Evolutionary conservation across 192 early-diverging fungal genomes (phyloP).

Genomic region (Backusella westeae): DNA sequence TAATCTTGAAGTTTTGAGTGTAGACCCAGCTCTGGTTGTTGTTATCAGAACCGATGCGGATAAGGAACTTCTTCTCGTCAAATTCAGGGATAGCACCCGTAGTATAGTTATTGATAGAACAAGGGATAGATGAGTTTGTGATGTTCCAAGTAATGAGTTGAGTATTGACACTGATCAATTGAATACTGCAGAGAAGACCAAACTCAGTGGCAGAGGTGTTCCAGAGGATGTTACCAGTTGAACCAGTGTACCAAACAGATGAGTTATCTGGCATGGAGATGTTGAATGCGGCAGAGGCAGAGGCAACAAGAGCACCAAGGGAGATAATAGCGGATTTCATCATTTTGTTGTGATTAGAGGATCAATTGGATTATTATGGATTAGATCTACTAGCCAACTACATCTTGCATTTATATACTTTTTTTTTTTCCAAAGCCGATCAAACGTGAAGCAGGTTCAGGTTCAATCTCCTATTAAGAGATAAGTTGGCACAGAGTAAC

Average conservation of each 20-base stretch:
- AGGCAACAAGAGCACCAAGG: background rate
- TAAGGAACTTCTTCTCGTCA: background rate
- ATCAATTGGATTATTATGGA: background rate
- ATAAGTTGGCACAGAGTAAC: background rate
- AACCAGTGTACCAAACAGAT: background rate
- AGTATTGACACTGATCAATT: background rate
- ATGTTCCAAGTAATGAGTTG: background rate
- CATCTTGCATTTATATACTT: background rate
- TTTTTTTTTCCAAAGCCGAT: background rate
- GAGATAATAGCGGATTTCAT: background rate
- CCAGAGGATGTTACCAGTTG: background rate
- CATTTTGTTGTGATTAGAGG: background rate
- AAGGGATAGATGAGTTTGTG: constrained; percentile 5
- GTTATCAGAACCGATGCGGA: background rate
- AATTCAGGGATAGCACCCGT: background rate
- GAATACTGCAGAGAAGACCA: background rate
- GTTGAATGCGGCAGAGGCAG: background rate
- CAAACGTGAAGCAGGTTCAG: background rate
- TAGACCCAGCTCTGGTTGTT: constrained; percentile 1
- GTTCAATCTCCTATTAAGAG: background rate
- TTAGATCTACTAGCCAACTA: background rate
- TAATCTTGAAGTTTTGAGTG: background rate
- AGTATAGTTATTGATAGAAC: background rate
- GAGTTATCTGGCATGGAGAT: background rate
- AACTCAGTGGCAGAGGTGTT: constrained; percentile 1